Evolutionary conservation across 108 stramenopile species (phyloP).

Genomic region (Pseudonitzschia pungens): DNA sequence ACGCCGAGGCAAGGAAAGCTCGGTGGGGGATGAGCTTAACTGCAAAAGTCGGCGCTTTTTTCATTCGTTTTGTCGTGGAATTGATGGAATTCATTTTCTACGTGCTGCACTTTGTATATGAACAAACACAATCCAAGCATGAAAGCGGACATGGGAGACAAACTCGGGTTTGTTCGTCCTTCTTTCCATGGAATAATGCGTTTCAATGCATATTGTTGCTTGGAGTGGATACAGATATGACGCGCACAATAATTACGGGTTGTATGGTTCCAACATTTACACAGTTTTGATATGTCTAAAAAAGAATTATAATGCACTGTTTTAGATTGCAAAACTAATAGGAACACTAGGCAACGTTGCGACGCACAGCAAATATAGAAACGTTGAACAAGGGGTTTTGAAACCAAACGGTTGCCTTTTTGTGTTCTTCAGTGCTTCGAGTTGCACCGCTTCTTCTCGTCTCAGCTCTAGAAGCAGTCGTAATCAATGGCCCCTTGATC

Average conservation of each 20-base stretch:
- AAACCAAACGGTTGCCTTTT: too few relatives aligned
- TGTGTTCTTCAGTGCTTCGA: background rate
- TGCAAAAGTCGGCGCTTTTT: background rate
- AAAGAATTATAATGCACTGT: background rate
- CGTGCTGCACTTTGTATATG: background rate
- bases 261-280: too few relatives aligned
- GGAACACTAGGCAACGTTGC: background rate
- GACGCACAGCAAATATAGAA: background rate
- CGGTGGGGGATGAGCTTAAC: slow-evolving; percentile 4
- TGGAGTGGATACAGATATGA: too few relatives aligned
- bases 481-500: background rate
- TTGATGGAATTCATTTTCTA: background rate
- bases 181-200: background rate
- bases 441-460: background rate
- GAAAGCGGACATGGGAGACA: too few relatives aligned
- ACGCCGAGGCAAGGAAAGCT: background rate
- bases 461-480: background rate
- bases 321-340: background rate
- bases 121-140: background rate
- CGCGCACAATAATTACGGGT: too few relatives aligned
- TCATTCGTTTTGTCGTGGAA: background rate
- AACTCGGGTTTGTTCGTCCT: background rate
- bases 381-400: background rate
- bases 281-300: too few relatives aligned
- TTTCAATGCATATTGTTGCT: too few relatives aligned